These are phyloP conservation scores for Komagataea norvegica DNA, from an alignment of 1,139 yeast genomes.

Conservation along the genomic window DNA sequence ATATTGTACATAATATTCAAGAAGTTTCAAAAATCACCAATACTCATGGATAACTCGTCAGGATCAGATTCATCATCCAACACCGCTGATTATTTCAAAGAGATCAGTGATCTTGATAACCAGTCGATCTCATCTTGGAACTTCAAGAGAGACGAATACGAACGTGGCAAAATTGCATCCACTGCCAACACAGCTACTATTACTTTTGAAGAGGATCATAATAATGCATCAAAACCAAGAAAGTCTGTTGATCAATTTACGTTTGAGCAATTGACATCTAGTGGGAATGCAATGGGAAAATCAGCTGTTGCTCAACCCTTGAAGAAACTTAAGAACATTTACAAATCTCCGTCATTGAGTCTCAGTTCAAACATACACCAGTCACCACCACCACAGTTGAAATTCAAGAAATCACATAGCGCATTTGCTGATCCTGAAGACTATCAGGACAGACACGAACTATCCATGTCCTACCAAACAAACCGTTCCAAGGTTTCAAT, in stretches of 20 bases:
- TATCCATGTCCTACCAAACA: conserved; percentile 12
- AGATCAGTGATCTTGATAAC: conserved; percentile 18
- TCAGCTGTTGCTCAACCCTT: conserved; percentile 2
- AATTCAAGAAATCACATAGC: conserved; percentile 3
- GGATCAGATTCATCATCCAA: conserved; percentile 12
- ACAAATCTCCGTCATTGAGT: too few species aligned
- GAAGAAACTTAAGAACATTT: conserved; percentile 9
- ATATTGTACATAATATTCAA: conserved; percentile 11
- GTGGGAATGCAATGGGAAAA: neutral
- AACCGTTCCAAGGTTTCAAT: conserved; percentile 13
- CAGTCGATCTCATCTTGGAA: conserved; percentile 25
- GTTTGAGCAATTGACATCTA: neutral
- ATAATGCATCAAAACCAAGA: conserved; percentile 1
- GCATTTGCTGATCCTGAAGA: conserved; percentile 25
- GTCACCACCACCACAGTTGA: neutral
- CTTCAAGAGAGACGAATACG: conserved; percentile 21
- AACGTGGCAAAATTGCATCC: conserved; percentile 4
- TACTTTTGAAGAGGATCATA: conserved; percentile 2
- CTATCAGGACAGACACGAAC: conserved; percentile 19
- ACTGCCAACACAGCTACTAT: neutral
- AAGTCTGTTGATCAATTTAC: conserved; percentile 9
- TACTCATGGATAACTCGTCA: conserved; percentile 8
- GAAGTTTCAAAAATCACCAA: conserved; percentile 4
- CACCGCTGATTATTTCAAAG: conserved; percentile 18
- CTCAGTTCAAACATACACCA: too few species aligned